Evolutionary conservation across 495 filamentous ascomycete genomes (phyloP), one percentile per base, ranked within the genome.

Genomic region (Choiromyces venosus): DNA sequence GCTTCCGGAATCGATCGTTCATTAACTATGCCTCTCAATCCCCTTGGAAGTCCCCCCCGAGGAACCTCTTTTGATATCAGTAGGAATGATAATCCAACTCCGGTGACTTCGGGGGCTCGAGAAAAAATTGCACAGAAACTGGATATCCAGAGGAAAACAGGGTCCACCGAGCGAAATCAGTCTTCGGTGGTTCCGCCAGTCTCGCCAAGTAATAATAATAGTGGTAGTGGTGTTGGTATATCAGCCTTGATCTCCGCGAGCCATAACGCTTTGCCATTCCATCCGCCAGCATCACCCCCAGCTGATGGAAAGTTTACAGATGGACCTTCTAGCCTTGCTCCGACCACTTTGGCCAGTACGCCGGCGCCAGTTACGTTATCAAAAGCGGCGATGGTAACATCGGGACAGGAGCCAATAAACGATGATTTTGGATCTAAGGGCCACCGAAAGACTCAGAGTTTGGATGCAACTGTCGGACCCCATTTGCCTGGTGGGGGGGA

Each of bases 101-200:
- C 83, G 84, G 37, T 84, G 84, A 29, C 82, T 84, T 46, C 86
- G 84, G 64, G 83, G 81, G 10, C 78, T 80, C 46, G 73, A n/a
- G 89, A 92, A 29, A 88, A 93, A 71, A 91, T 97, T 73, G 97
- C 96, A 77, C 91, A 95, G 80, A 97, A 93, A 81, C 85, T 97
- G 70, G 95, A 97, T 83, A 85, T 97, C 52, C 92, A 95, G 81
- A 90, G 93, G 73, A 94, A 93, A 74, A 86, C 90, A 18, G 89
- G 89, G 36, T 85, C 89, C 68, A 83, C 64, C 44, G 70, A 79
- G 8, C 70, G 78, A 42, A 46, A 74, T 16, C 67, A 76, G 21
- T 68, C 68, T 37, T 29, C n/a, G 52, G 25, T 29, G 10, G 52
- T 61, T 33, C 52, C 25, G 18, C 82, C 80, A 10, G 83, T 80